Evolutionary conservation across 306 rosid species (phyloP), one percentile per base, ranked within the genome.

Genomic region (Acmispon strigosus): DNA sequence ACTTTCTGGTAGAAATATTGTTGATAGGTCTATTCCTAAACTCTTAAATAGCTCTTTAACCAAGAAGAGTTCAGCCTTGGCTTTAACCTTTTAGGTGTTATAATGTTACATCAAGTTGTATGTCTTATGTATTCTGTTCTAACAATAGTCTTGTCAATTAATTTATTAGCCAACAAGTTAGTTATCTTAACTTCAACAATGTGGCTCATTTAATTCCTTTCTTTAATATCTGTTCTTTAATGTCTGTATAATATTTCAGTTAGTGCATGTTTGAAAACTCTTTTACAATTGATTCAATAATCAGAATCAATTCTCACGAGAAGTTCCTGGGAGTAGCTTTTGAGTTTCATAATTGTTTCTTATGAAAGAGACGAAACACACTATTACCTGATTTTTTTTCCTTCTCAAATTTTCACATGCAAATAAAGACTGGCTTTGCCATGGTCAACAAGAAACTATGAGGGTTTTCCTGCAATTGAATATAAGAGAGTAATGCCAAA

Each of bases 1-100:
- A 44, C 69, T 66, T 64, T 61, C 15, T 76, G 50, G 52, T 53
- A 54, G 69, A 80, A 75, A 66, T 72, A 34, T 70, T 80, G 15
- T 36, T 83, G 63, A 69, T 81, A 73, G 56, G 75, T 75, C 56
- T 78, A 51, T 29, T 78, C n/a, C 11, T 71, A 45, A 61, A 37
- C 66, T 57, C 14, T 56, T 44, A 55, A 34, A 54, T 70, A 82
- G 81, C 62, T 62, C 61, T 62, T 16, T 71, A 49, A 53, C 76
- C 62, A 18, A 73, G 69, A 53, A 66, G 41, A 32, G 41, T 61
- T 49, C 29, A 51, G 7, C 55, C 61, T 36, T 37, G 32, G 52
- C 39, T 49, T 54, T 78, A 81, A 73, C 80, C 75, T 70, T 66
- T 69, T 59, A 58, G 77, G 43, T 71, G 72, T 68, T 36, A 68